phyloP scores from a whole-genome alignment of 2,329 filamentous ascomycete genomes.

The Talaromyces sp. region DNA sequence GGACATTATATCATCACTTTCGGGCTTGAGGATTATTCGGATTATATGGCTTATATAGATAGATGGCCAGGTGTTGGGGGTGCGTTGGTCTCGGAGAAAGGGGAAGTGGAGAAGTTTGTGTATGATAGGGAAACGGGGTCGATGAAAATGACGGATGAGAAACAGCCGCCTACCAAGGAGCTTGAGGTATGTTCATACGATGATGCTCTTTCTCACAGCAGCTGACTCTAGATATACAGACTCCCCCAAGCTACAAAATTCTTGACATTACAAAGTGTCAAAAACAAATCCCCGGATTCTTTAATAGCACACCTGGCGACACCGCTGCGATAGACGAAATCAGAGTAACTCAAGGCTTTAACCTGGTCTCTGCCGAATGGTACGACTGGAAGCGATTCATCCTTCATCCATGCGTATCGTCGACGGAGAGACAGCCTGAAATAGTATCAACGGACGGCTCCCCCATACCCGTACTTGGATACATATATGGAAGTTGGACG shows the following conservation, averaged over 20 bases:
- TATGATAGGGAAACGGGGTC: conserved; percentile 12
- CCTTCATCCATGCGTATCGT: conserved; percentile 6
- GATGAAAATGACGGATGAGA: neutral
- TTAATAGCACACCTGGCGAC: conserved; percentile 17
- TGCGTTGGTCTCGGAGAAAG: conserved; percentile 4
- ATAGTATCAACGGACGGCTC: conserved; percentile 9
- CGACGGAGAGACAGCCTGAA: conserved; percentile 8
- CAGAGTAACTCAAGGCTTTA: conserved; percentile 4
- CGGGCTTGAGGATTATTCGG: neutral
- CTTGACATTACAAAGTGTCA: neutral
- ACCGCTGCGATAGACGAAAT: conserved; percentile 1
- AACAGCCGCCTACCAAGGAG: neutral
- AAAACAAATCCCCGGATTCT: neutral
- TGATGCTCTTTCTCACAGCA: neutral
- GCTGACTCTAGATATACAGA: neutral
- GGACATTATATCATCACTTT: neutral
- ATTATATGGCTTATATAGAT: neutral
- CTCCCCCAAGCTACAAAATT: neutral
- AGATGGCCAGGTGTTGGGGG: neutral
- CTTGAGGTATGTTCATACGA: neutral
- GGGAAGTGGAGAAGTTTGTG: neutral
- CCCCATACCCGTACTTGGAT: conserved; percentile 8
- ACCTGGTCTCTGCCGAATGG: conserved; percentile 15
- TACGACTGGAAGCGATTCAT: conserved; percentile 16
- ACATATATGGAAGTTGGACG: conserved; percentile 16